Evolutionary conservation across 139 green algal species (phyloP), one percentile per base, ranked within the genome.

Genomic region (Zygnema circumcarinatum): DNA sequence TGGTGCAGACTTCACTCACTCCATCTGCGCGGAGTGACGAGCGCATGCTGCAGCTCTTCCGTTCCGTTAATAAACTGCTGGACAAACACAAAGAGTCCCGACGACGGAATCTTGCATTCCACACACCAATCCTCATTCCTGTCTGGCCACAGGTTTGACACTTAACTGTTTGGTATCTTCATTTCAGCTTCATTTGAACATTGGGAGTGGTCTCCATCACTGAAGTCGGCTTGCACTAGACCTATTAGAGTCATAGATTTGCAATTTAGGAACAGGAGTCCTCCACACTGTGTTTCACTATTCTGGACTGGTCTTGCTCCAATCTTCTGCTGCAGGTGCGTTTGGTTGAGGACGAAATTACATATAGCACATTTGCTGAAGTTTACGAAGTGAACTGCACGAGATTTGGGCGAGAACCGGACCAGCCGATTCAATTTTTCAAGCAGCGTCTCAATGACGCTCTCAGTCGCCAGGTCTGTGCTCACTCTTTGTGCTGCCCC

Each of bases 321-420:
- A n/a, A n/a, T n/a, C n/a, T n/a, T n/a, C n/a, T n/a, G 47, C 47
- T 62, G 78, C 92, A 96, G 87, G 93, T 97, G 54, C 94, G 95
- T 0, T 89, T 99, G 72, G 88, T 98, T 81, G 97, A 98, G 92
- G 97, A 99, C 85, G 95, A 98, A 75, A 88, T 93, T 20, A 94
- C 87, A 87, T 95, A 94, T 90, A 94, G 87, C 82, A 95, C 92
- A 0, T 97, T 96, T 83, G 90, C 92, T 1, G 96, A 98, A 79
- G 97, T 95, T 0, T 99, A 98, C 84, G 96, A 98, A 67, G 92
- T 96, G 67, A 95, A 98, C 92, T 99, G 95, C 88, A 91, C 94
- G 3, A 92, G 96, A 39, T 98, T 95, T 86, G 96, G 95, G 1
- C 94, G 95, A 1, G 97, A 99, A 89, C 72, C 95, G 0, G 97